These are phyloP conservation scores for Aegilops umbellulata DNA, from an alignment of 176 grass and related monocot species.

Conservation along the genomic window DNA sequence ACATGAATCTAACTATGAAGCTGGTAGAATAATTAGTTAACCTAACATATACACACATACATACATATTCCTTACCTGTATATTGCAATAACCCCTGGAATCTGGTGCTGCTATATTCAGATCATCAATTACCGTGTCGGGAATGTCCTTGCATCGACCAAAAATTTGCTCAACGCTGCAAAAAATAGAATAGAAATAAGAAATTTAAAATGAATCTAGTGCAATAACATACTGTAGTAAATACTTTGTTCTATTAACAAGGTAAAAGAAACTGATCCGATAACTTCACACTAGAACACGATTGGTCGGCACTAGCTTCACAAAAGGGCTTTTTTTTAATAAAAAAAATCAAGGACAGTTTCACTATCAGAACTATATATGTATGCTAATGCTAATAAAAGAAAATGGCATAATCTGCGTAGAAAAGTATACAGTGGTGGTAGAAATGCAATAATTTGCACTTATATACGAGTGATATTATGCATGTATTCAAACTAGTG, in stretches of 20 bases:
- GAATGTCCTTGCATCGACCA: conserved; percentile 13
- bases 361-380: not conserved
- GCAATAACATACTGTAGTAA: not conserved
- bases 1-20: not conserved
- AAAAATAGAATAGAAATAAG: not conserved
- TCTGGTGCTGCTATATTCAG: conserved; percentile 13
- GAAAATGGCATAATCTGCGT: not conserved
- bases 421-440: not conserved
- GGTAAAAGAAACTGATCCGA: not conserved
- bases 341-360: not conserved
- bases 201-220: not conserved
- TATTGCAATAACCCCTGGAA: not conserved
- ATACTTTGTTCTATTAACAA: not conserved
- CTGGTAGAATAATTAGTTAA: not conserved
- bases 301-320: not conserved
- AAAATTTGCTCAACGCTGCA: conserved; percentile 32
- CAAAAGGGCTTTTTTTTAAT: not conserved
- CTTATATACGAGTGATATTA: not conserved
- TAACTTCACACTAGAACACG: not conserved
- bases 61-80: conserved; percentile 18
- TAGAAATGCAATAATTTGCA: not conserved
- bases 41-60: not conserved
- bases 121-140: conserved; percentile 16
- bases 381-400: not conserved
- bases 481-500: not conserved